Base-by-base conservation (phyloP, 2,329 filamentous ascomycete genomes). In the Paraphoma chrysanthemicola region DNA sequence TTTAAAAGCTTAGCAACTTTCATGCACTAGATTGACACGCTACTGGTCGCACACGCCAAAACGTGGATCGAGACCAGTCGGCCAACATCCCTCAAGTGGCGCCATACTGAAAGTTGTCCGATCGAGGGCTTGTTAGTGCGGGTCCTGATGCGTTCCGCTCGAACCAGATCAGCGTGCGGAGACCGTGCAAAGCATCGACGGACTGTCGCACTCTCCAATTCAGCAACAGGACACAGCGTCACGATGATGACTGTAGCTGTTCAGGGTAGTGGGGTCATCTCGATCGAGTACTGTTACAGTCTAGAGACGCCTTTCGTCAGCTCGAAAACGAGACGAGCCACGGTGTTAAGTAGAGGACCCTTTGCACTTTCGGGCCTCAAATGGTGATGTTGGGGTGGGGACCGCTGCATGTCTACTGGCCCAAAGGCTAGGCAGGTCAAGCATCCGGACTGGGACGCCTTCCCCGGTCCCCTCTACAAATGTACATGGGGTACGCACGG, bases 21-120 rank as follows among this genome's bases (percentile, higher is more conserved):
- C 17, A 28, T 38, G 43, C 48, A 30, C 48, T 50, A 44, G 30
- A 44, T 23, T 44, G 48, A 43, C 48, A 39, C 41, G 48, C 48
- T 50, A 30, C 29, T 14, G 7, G 30, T 29, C 30, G 30, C 43
- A 43, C 42, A 39, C 14, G 33, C n/a, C 17, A 42, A 36, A 23
- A 36, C 33, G n/a, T 10, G 28, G 23, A 12, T 46, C 43, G 43
- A 46, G 42, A 52, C 43, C 43, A 46, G 39, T 42, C 39, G 39
- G 39, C n/a, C 14, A 42, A n/a, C 14, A 17, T 42, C 12, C 16
- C 16, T 23, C 23, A 23, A 23, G 23, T 23, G 23, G 23, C 23
- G 23, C 23, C 23, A 23, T 23, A 23, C 5, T 23, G 23, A 23
- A 23, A 23, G 23, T 23, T 23, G 23, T 23, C 10, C 33, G 33